Conservation (phyloP, 306 rosid genomes). For the Quercus robur region DNA sequence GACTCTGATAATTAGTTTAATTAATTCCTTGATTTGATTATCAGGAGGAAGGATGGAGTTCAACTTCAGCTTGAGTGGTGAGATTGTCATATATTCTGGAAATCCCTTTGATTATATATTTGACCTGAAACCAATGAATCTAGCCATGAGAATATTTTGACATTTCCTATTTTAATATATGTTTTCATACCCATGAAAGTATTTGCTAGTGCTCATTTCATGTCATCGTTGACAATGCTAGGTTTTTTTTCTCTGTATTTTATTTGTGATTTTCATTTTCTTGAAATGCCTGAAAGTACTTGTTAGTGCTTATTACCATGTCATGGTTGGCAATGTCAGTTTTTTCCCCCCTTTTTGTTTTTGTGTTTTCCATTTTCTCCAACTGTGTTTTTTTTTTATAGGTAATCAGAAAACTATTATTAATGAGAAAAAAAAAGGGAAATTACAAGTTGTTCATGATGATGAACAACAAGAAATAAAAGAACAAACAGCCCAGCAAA, state of each 20-base stretch:
- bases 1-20: constrained; percentile 13
- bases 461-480: no score
- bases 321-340: not conserved
- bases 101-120: not conserved
- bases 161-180: not conserved
- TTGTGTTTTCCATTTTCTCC: not conserved
- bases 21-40: constrained; percentile 34
- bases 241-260: not conserved
- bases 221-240: not conserved
- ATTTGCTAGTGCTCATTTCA: not conserved
- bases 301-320: not conserved
- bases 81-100: constrained; percentile 31
- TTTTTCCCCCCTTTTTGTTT: not conserved
- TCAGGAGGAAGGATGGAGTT: constrained; percentile 77
- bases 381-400: constrained; percentile 9
- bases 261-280: not conserved
- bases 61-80: constrained; percentile 95
- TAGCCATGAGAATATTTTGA: not conserved
- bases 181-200: not conserved
- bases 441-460: no score
- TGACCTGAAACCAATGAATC: not conserved
- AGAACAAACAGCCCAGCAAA: no score
- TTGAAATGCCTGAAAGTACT: not conserved
- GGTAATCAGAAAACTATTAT: constrained; percentile 21
- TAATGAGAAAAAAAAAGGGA: constrained; percentile 18